Percentiles rank a stretch among this genome's conserved stretches.
Conservation (phyloP, 2,329 filamentous ascomycete genomes). For the Arthrobotrys sinensis region DNA sequence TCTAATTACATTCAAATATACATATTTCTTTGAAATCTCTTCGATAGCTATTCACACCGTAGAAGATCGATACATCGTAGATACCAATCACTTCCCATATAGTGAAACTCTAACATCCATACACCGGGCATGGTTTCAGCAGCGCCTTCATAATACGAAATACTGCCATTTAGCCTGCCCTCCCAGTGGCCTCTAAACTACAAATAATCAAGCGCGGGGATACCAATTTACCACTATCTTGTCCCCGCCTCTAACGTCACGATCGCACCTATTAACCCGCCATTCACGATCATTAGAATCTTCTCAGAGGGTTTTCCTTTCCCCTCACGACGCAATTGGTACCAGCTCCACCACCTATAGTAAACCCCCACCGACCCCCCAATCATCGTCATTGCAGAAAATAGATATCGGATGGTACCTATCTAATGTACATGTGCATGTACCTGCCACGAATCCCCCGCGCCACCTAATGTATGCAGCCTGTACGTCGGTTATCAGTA, state of each 20-base stretch:
- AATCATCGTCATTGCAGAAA: constrained; percentile 27
- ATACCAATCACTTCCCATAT: too few relatives aligned
- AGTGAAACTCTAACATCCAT: too few relatives aligned
- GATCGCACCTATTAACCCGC: too few relatives aligned
- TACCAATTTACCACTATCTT: too few relatives aligned
- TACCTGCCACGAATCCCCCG: constrained; percentile 26
- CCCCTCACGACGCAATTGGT: not conserved
- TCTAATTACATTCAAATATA: constrained; percentile 14
- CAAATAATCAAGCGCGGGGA: too few relatives aligned
- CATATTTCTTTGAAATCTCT: constrained; percentile 1
- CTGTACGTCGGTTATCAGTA: constrained; percentile 27
- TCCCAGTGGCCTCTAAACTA: too few relatives aligned
- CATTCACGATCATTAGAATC: too few relatives aligned
- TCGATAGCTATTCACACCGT: not conserved
- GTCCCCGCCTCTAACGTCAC: too few relatives aligned
- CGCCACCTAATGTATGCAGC: constrained; percentile 28
- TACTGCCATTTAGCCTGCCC: too few relatives aligned
- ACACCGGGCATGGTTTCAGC: too few relatives aligned
- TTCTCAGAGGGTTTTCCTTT: not conserved
- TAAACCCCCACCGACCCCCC: constrained; percentile 19
- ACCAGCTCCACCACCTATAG: not conserved
- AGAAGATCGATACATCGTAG: not conserved
- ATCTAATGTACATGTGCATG: constrained; percentile 17
- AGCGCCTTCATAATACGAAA: too few relatives aligned
- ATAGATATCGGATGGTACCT: constrained; percentile 18